Evolutionary conservation across 2,329 filamentous ascomycete genomes (phyloP), one percentile per base, ranked within the genome.

Genomic region (Fusarium tuaranense): DNA sequence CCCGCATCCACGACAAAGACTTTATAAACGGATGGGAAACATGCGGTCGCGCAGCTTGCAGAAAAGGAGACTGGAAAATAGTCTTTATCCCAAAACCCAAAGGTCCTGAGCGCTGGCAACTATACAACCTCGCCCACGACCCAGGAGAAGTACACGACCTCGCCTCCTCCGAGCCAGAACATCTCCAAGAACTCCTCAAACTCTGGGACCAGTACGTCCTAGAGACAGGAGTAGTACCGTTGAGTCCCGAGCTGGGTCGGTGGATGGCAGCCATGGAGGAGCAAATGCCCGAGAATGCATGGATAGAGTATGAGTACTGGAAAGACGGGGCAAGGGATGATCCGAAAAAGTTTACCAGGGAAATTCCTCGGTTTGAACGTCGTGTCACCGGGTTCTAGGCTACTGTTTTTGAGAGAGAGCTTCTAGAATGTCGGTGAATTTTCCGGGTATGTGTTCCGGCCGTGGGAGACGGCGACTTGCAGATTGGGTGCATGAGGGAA

Each of bases 271-370:
- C 89, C 0, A 90, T 88, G 75, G 90, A 92, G 80, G 89, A 87
- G 69, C 89, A 92, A 84, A 92, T 92, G 90, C 88, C 87, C 1
- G 89, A 92, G 79, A 90, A 91, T 77, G 88, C 87, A 8, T 91
- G 89, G 90, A 91, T 92, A 82, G 89, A 92, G 81, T 91, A 90
- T 79, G 89, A 91, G 80, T 92, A 91, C 73, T 92, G 89, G 89
- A 83, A 84, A 57, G 79, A 83, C 5, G 82, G 82, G 2, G 83
- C 83, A 1, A 76, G 82, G 22, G 86, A 88, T 55, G 83, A 86
- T 20, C 85, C 85, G 6, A 79, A 82, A 59, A 86, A 83, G 76
- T 88, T 76, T 39, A 77, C 70, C 1, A 73, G 59, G 69, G 41
- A 65, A 20, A 67, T 76, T 14, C 76, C 76, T 7, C 58, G 68